Base-by-base conservation (phyloP, 768 basidiomycete genomes). In the Phylloporus arenicola region DNA sequence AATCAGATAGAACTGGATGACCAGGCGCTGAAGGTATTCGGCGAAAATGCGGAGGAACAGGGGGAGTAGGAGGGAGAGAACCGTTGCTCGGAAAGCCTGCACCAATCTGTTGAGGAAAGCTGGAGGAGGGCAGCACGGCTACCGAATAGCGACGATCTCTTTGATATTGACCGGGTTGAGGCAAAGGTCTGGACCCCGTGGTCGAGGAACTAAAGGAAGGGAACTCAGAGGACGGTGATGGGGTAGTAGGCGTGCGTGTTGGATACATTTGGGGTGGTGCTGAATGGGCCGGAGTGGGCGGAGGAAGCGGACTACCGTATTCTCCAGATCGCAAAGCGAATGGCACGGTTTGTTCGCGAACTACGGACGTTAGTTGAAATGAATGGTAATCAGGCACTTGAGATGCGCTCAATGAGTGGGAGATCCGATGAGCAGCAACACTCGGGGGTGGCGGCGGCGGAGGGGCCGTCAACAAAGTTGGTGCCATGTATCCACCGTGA, bases 11-110 rank as follows among this genome's bases (percentile, higher is more conserved):
- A 45, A 54, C 64, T 62, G 52, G 56, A 48, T 59, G 42, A 3
- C 60, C 53, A 34, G 64, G 54, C 5, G 61, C 55, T 43, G 65
- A 56, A 12, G 67, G 58, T 48, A 64, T 57, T 35, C 62, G 57
- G 10, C 56, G 64, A 52, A 72, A 73, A 34, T 73, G 71, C 8
- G 75, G 64, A 25, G 61, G 54, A 43, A 66, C 53, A 27, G 59
- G 56, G 25, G 45, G 57, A 2, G 47, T 48, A 17, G 40, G 50
- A 25, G 64, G 46, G 43, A 57, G 57, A 14, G 63, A 56, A 41
- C 52, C 57, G 22, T 49, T 49, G 34, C 47, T 58, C 19, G 49
- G 51, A 24, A 62, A 53, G 33, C 56, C 49, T 10, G 53, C 29
- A 14, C 57, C 56, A 43, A 49, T 22, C 2, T 64, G 67, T 12